Base-by-base conservation (phyloP, 129 eudicot genomes). In the Pseudognaphalium luteoalbum region DNA sequence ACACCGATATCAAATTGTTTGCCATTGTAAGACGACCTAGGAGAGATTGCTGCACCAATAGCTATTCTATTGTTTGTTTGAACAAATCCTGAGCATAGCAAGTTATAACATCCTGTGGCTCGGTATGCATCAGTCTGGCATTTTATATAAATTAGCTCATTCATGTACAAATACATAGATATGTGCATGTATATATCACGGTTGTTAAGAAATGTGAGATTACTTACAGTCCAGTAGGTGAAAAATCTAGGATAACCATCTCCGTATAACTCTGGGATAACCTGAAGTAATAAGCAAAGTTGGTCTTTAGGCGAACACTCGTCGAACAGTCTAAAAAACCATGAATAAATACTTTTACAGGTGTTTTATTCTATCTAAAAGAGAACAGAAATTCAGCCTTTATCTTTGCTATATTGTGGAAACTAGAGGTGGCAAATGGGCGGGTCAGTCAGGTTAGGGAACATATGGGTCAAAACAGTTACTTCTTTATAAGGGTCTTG, bases 41-140 rank as follows among this genome's bases (percentile, higher is more conserved):
- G 99, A 78, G 96, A 89, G 39, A 94, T 91, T 22, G 99, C 96
- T 62, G 99, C 99, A 15, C 99, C 99, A 19, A 94, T 94, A 8
- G 99, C 97, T 56, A 94, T 87, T 76, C 73, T 91, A 54, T 83
- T 84, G 81, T 94, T 94, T n/a, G 95, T 94, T 81, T 94, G 99
- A 72, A 94, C 90, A 73, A 94, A 94, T 9, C 99, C 99, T 17
- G 99, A 94, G 77, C 99, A 94, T 59, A 94, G 79, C 71, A 94
- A 75, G 74, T 94, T 91, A 86, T 94, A 94, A 86, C 99, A 94
- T 70, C 99, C 99, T 0, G 99, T 94, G 37, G 97, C 83, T 85
- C 81, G 96, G 82, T 94, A 94, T 80, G 97, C 99, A 75, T 94
- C 99, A 30, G 93, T 88, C 99, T 94, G 84, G 50, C 20, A 4